phyloP scores from a whole-genome alignment of 2,329 filamentous ascomycete species.

The Bipolaris gigantea region DNA sequence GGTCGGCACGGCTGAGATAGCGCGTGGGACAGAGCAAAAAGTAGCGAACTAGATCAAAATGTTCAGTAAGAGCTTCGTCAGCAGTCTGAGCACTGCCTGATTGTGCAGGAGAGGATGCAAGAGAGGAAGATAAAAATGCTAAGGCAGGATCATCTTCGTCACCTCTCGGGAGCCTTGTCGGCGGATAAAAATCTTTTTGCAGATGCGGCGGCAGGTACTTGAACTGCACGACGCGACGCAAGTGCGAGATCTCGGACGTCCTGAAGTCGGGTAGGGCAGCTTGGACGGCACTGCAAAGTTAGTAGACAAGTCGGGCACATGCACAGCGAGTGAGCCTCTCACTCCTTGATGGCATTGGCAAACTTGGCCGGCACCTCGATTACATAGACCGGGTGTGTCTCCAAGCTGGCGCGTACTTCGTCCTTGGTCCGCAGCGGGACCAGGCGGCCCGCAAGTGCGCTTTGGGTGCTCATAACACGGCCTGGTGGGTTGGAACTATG shows the following conservation, averaged over 20 bases:
- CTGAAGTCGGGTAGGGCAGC: constrained; percentile 49
- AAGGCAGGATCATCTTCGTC: constrained; percentile 35
- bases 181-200: constrained; percentile 40
- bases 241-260: constrained; percentile 56
- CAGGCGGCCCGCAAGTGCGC: constrained; percentile 29
- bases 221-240: constrained; percentile 75
- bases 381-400: constrained; percentile 67
- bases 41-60: constrained; percentile 47
- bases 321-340: constrained; percentile 42
- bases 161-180: constrained; percentile 39
- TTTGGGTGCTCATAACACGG: constrained; percentile 32
- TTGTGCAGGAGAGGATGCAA: constrained; percentile 7
- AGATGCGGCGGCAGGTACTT: constrained; percentile 68
- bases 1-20: constrained; percentile 56
- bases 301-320: constrained; percentile 18
- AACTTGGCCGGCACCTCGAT: constrained; percentile 71
- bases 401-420: constrained; percentile 53
- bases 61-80: constrained; percentile 29
- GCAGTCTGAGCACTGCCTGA: constrained; percentile 15
- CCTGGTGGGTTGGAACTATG: constrained; percentile 10
- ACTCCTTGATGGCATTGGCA: constrained; percentile 74
- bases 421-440: constrained; percentile 53
- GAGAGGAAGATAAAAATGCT: constrained; percentile 34
- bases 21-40: constrained; percentile 57
- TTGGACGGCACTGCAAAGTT: constrained; percentile 50